phyloP scores from a whole-genome alignment of 768 basidiomycete genomes.

The Podaxis sp. region DNA sequence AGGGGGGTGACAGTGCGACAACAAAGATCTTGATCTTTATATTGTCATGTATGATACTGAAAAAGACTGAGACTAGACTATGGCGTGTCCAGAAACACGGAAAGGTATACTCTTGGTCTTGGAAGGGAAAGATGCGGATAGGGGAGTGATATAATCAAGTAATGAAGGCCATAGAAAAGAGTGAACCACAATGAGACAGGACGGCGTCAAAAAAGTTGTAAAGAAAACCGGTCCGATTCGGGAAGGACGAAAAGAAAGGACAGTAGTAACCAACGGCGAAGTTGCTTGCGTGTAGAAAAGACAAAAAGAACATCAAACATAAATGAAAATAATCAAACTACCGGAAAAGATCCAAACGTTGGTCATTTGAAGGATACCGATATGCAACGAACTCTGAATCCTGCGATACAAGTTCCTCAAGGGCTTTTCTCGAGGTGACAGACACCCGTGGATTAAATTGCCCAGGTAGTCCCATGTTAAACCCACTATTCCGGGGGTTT shows the following conservation, averaged over 20 bases:
- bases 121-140: background rate
- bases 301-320: background rate
- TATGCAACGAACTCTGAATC: constrained; percentile 85
- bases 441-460: constrained; percentile 51
- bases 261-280: background rate
- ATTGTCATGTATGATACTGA: background rate
- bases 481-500: constrained; percentile 50
- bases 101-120: background rate
- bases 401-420: constrained; percentile 82
- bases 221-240: constrained; percentile 6
- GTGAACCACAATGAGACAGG: background rate
- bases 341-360: constrained; percentile 61
- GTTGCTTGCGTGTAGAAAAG: background rate
- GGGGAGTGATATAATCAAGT: background rate
- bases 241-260: background rate
- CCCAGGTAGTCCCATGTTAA: constrained; percentile 36
- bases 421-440: constrained; percentile 63
- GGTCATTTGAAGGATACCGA: constrained; percentile 80
- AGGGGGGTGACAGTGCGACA: background rate
- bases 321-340: constrained; percentile 17
- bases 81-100: background rate
- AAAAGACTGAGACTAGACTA: background rate
- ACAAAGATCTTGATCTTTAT: background rate
- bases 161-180: constrained; percentile 1
- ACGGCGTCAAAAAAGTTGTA: background rate